Conservation (phyloP, 169 alveolate genomes). For the Plasmodium ovale region DNA sequence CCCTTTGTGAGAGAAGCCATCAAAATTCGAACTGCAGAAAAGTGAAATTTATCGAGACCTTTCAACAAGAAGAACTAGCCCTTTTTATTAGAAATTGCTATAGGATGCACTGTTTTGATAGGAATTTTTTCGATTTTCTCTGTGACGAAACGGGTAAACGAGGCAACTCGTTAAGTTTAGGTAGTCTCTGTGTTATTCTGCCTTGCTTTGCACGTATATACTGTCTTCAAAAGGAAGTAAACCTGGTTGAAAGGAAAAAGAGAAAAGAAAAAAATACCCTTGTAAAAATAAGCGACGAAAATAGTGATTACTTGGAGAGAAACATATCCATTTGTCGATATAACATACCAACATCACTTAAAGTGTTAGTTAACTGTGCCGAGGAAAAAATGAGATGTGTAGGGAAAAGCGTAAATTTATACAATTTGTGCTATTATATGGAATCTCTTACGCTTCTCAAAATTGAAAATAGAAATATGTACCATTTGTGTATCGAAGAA, state of each 20-base stretch:
- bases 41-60: conserved; percentile 39
- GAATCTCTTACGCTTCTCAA: conserved; percentile 53
- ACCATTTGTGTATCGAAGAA: conserved; percentile 10
- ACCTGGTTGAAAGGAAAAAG: background rate
- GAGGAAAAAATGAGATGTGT: conserved; percentile 11
- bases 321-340: conserved; percentile 36
- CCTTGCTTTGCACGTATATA: conserved; percentile 70
- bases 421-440: conserved; percentile 64
- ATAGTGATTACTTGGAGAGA: conserved; percentile 26
- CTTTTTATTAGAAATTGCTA: conserved; percentile 60
- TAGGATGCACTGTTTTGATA: conserved; percentile 75
- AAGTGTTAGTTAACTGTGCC: conserved; percentile 23
- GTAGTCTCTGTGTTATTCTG: conserved; percentile 34
- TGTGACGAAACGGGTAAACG: conserved; percentile 31
- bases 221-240: conserved; percentile 19
- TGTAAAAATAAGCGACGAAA: background rate
- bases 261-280: background rate
- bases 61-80: conserved; percentile 34
- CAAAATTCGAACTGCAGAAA: background rate
- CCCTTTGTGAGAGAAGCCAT: background rate
- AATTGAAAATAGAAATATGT: conserved; percentile 52
- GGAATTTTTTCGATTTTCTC: conserved; percentile 48
- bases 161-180: background rate
- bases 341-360: conserved; percentile 32
- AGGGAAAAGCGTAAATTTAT: background rate